Evolutionary conservation across 176 grass and related monocot genomes (phyloP).

Genomic region (maize (Zea mays)): DNA sequence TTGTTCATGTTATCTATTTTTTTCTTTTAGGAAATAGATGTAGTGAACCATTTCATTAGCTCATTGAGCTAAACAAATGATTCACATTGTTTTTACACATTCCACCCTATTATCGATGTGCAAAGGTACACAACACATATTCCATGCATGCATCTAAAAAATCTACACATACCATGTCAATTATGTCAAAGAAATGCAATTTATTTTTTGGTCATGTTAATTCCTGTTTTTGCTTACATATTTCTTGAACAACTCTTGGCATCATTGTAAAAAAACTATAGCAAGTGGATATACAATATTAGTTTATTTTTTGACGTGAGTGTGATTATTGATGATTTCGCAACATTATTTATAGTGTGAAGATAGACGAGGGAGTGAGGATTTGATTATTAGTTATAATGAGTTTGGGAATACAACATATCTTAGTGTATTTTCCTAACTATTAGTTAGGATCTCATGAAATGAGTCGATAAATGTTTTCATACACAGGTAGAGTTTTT

Average conservation of each 20-base stretch:
- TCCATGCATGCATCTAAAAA: too few relatives aligned
- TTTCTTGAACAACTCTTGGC: too few relatives aligned
- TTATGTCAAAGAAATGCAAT: neutral
- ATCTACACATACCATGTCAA: too few relatives aligned
- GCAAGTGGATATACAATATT: neutral
- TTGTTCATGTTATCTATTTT: too few relatives aligned
- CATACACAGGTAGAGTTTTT: neutral
- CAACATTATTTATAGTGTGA: neutral
- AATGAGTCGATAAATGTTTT: neutral
- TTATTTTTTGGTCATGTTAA: neutral
- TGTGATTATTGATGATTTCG: neutral
- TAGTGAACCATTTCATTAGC: neutral
- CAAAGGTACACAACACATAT: too few relatives aligned
- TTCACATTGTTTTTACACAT: neutral
- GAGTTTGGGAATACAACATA: neutral
- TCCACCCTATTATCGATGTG: neutral
- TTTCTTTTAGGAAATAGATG: too few relatives aligned
- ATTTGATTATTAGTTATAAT: neutral
- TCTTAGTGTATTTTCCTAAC: neutral
- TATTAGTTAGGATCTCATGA: neutral
- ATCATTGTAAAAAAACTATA: neutral
- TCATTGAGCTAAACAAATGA: neutral
- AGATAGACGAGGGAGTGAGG: neutral
- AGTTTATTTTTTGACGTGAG: neutral
- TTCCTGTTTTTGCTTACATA: neutral